These are phyloP conservation scores for Xylariomycetidae sp. DNA, from an alignment of 2,329 filamentous ascomycete genomes.

Conservation along the genomic window DNA sequence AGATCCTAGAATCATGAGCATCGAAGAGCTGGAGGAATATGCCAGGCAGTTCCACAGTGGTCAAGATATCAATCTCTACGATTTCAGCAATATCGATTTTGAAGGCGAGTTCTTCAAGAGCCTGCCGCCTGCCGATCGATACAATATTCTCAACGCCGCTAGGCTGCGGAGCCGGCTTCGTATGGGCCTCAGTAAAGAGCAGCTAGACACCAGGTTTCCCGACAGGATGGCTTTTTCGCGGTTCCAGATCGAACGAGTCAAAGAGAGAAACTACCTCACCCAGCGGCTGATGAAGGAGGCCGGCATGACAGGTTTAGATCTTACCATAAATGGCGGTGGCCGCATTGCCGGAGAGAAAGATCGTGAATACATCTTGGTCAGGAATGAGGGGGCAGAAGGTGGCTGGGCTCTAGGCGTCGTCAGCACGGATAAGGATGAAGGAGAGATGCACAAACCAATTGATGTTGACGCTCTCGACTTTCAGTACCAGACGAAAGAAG, in stretches of 20 bases:
- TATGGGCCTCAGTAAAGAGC: constrained; percentile 96
- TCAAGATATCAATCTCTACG: constrained; percentile 87
- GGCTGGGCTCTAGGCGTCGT: constrained; percentile 96
- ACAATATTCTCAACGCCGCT: constrained; percentile 96
- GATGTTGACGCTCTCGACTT: constrained; percentile 72
- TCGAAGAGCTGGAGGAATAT: constrained; percentile 91
- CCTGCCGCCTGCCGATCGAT: constrained; percentile 82
- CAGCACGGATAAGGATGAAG: constrained; percentile 74
- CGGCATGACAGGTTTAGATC: constrained; percentile 76
- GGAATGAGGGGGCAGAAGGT: constrained; percentile 90
- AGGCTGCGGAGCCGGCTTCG: constrained; percentile 79
- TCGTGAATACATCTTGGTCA: constrained; percentile 91
- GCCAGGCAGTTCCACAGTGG: constrained; percentile 87
- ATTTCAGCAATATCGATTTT: constrained; percentile 98
- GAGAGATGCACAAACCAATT: constrained; percentile 80
- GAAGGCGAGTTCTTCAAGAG: constrained; percentile 93
- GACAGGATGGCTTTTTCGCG: constrained; percentile 95
- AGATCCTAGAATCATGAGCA: constrained; percentile 93
- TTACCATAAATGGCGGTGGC: constrained; percentile 60
- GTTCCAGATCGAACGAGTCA: constrained; percentile 93
- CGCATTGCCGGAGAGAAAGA: constrained; percentile 81
- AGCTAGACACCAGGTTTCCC: constrained; percentile 93
- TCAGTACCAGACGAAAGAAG: constrained; percentile 50
- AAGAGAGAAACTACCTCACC: constrained; percentile 88
- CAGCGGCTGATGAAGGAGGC: constrained; percentile 92